Percentiles rank a stretch among this genome's conserved stretches.
Conservation (phyloP, 225 moss, liverwort and hornwort species). For the Thuidium tamariscinum region DNA sequence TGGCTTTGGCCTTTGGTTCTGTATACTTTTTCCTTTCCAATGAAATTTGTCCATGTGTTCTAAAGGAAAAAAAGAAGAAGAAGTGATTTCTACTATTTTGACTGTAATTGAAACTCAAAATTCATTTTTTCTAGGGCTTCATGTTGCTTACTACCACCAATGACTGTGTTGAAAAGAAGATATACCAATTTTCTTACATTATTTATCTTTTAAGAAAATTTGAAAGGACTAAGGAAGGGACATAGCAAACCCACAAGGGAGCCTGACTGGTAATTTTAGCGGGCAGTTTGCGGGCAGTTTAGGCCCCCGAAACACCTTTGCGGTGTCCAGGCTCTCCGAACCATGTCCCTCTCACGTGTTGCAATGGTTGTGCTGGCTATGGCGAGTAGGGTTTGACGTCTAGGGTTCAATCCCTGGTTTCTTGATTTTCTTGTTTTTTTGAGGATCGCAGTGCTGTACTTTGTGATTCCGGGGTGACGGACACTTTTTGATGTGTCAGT, state of each 20-base stretch:
- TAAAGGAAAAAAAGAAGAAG: too few species aligned
- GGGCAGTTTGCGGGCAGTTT: neutral
- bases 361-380: neutral
- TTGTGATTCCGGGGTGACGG: neutral
- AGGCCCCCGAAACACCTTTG: neutral
- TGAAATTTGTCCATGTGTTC: too few species aligned
- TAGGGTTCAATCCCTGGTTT: neutral
- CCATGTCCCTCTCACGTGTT: neutral
- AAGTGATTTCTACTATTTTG: too few species aligned
- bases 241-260: neutral
- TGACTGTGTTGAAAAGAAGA: neutral
- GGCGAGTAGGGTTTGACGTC: neutral
- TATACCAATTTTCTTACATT: neutral
- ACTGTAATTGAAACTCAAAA: neutral
- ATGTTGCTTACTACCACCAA: fast-evolving
- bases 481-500: neutral
- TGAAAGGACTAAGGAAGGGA: neutral
- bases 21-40: too few species aligned
- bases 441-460: neutral
- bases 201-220: neutral
- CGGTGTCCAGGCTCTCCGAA: neutral
- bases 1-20: too few species aligned
- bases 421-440: neutral
- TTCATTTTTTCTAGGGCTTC: neutral
- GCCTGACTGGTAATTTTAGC: neutral